Evolutionary conservation across 305 asterid genomes (phyloP), one percentile per base, ranked within the genome.

Genomic region (Solanum aculeatissimum): DNA sequence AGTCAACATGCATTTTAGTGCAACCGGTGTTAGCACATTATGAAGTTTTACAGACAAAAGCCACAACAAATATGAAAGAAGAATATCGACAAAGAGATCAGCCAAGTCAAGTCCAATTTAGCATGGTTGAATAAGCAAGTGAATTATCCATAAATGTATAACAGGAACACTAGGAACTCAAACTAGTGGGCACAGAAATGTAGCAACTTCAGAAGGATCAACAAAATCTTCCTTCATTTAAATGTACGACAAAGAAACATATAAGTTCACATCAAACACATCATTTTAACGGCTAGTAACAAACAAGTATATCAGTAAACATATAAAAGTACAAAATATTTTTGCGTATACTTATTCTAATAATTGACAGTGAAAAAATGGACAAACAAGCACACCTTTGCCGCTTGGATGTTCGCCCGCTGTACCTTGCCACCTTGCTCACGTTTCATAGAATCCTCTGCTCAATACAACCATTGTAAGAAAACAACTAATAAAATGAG

Each of bases 371-470:
- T 70, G 66, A 32, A 82, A 45, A 85, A 70, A 42, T 15, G 49
- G 7, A 38, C 60, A 81, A 40, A 13, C 25, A 69, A 85, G 13
- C 25, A 29, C 12, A 70, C 93, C 93, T 91, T 91, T 21, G 92
- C 90, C 14, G 93, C 93, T 83, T 91, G 93, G 62, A 91, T 91
- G 62, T 89, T 91, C 15, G 89, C 90, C 86, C 89, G 72, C 57
- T 89, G 93, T 71, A 89, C 93, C 86, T 91, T 91, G 79, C 83
- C 85, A 49, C 92, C 92, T n/a, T 91, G 89, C 80, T 91, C 93
- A 3, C 90, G 90, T 81, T 89, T 91, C 86, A 91, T 69, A 45
- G 92, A 86, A 87, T 91, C 93, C 87, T 91, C 90, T 91, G 93
- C 86, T 77, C 89, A 84, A 77, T 58, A 58, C 12, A 63, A 43